These are phyloP conservation scores for Vaccinium macrocarpon DNA, from an alignment of 148 eudicot genomes.

Conservation along the genomic window DNA sequence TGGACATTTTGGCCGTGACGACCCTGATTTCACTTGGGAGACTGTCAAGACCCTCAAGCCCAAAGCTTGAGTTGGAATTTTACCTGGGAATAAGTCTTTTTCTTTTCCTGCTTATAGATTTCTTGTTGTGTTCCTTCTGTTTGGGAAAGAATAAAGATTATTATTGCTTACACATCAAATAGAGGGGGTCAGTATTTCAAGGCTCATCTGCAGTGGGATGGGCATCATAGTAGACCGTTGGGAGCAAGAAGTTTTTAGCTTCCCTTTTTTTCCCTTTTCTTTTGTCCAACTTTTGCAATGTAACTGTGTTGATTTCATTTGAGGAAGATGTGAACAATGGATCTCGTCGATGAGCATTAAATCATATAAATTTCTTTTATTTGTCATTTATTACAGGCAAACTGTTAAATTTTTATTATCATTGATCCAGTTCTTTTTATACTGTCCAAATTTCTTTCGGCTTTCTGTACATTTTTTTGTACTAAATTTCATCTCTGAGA, in stretches of 20 bases:
- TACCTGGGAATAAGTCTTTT: background rate
- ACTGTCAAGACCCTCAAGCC: constrained; percentile 48
- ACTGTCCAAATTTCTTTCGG: background rate
- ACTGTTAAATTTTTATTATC: background rate
- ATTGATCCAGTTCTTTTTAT: background rate
- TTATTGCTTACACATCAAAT: background rate
- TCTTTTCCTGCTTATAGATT: background rate
- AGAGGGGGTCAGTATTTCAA: background rate
- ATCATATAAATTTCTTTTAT: constrained; percentile 3
- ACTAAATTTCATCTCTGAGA: background rate
- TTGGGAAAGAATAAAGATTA: constrained; percentile 20
- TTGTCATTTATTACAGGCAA: background rate
- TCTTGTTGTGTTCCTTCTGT: constrained; percentile 7
- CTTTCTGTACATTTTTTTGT: background rate
- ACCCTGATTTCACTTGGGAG: constrained; percentile 53
- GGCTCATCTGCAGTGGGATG: background rate
- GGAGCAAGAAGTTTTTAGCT: background rate
- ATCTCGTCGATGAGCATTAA: background rate
- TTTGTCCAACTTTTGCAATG: background rate
- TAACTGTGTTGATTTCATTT: background rate
- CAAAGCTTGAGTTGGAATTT: constrained; percentile 33
- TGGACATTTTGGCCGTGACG: constrained; percentile 51
- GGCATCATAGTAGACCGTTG: background rate
- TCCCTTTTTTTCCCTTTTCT: background rate
- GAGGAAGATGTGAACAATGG: constrained; percentile 1